Evolutionary conservation across 2,329 filamentous ascomycete species (phyloP), one percentile per base, ranked within the genome.

Genomic region (Colletotrichum sp.): DNA sequence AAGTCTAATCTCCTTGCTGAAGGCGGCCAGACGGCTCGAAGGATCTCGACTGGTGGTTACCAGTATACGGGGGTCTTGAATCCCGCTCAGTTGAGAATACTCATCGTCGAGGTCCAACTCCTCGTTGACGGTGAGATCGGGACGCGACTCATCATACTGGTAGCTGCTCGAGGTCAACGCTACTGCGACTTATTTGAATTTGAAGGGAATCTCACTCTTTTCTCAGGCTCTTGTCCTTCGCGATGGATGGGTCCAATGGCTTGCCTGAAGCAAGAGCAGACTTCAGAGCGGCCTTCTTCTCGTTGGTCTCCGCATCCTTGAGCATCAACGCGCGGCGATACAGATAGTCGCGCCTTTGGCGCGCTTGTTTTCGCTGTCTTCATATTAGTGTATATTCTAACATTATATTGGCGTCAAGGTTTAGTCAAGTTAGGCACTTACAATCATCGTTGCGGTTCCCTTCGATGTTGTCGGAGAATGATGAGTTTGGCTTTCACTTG

Each of bases 241-340:
- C 95, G 79, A 99, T 95, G 44, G 91, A 89, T 28, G 94, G 92
- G 79, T 96, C 94, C 64, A 98, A 87, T 10, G 95, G 94, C 83
- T 97, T 98, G 78, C 97, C 97, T 12, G 95, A 95, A 26, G 97
- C 96, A 67, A 99, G 90, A 12, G 96, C 96, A 39, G 93, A 92
- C 83, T 96, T 94, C 71, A 99, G 88, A 83, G 98, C 95, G 52
- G 96, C 94, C 81, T 96, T 90, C 85, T 98, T 98, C 84, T 98
- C 95, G 73, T 94, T 95, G 79, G 98, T 98, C 82, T 98, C 96
- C 77, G 96, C 96, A 87, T 98, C 95, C 80, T 94, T 93, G 59
- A 98, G 91, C 26, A 95, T 93, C 74, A 98, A 90, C 49, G 97
- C 96, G 82, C 95, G 93, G 76, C 96, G 93, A 85, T 98, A 98